Evolutionary conservation across 345 rosid species (phyloP), one percentile per base, ranked within the genome.

Genomic region (Ailanthus altissimus): DNA sequence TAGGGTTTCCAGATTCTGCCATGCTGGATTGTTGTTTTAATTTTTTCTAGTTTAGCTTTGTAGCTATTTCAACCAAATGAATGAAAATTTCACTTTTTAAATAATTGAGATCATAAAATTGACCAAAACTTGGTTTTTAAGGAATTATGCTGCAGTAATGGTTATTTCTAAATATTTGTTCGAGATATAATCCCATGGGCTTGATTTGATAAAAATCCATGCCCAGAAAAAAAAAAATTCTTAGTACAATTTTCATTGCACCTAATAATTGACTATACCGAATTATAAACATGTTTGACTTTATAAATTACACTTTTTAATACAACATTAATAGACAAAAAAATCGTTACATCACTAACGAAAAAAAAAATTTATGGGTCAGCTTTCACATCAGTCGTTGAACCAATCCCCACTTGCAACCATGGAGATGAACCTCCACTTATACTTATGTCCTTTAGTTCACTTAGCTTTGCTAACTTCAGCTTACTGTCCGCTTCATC

Each of bases 401-500:
- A 78, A 72, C 97, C 88, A 82, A 90, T 90, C 67, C 97, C 97
- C 70, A 92, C 92, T 86, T 90, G 97, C 84, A 92, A 82, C 97
- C 97, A 92, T 49, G 91, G 86, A 51, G 92, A 87, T 54, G 93
- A 88, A 67, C 83, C 66, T 38, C 86, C 92, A 62, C 57, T 85
- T 61, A 36, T 69, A 58, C 66, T 82, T 77, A 81, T 82, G 78
- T 88, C 92, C 79, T 91, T 90, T 70, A 89, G 82, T 68, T 89
- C 91, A 80, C 89, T 87, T 70, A 92, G 80, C 83, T 87, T 90
- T 3, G 91, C 87, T 71, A 89, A 81, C 84, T 87, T 89, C 83
- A 80, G 78, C 80, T 82, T 88, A 82, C 90, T 87, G 47, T 89
- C 90, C n/a, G 86, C 89, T 75, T 91, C 93, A 62, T 86, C 92